Conservation (phyloP, 2,329 filamentous ascomycete genomes). For the Diplodia sapinea region DNA sequence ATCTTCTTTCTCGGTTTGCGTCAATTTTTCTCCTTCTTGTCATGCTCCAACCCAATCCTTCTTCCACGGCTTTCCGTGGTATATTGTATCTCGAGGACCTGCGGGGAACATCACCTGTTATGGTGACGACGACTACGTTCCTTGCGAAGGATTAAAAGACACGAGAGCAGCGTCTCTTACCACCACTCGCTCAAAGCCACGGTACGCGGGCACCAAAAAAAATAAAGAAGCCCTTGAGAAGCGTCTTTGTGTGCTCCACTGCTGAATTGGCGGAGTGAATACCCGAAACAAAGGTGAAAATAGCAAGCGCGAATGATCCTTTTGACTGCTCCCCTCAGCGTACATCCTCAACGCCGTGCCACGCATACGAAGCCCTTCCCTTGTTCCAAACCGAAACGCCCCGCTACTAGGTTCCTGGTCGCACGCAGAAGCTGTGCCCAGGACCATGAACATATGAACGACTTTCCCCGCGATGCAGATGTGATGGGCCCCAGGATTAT, state of each 20-base stretch:
- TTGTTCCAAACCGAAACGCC: conserved; percentile 20
- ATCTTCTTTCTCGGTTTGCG: background rate
- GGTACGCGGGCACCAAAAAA: background rate
- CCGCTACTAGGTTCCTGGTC: background rate
- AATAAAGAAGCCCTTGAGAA: conserved; percentile 8
- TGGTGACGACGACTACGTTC: conserved; percentile 7
- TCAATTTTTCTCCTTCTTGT: background rate
- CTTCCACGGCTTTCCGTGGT: background rate
- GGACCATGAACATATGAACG: background rate
- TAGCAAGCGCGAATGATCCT: too few relatives aligned
- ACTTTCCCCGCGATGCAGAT: background rate
- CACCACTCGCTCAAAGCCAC: conserved; percentile 13
- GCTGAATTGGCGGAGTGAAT: background rate
- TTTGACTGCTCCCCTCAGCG: background rate
- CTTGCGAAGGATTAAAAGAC: conserved; percentile 14
- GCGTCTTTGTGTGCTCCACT: background rate
- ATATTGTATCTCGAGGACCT: background rate
- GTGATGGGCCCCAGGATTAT: conserved; percentile 37
- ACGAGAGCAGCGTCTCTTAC: conserved; percentile 7
- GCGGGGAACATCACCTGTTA: background rate
- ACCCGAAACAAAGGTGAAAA: background rate
- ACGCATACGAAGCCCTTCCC: background rate
- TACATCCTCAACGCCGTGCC: conserved; percentile 13
- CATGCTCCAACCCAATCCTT: background rate
- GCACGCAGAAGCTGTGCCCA: background rate